Evolutionary conservation across 768 basidiomycete genomes (phyloP).

Genomic region (Porphyrellus cyaneotinctus): DNA sequence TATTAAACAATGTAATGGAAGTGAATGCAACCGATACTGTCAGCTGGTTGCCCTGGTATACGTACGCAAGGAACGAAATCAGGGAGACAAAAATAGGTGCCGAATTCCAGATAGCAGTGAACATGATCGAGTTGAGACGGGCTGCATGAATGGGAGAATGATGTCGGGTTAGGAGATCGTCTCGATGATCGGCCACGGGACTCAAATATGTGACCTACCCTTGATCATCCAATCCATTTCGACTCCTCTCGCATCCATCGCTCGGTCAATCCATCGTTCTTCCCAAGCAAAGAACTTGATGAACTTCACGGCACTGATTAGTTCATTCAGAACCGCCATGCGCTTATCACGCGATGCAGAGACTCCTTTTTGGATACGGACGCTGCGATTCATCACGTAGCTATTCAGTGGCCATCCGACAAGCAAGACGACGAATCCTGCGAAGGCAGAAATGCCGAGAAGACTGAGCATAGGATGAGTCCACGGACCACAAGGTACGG

Average conservation of each 20-base stretch:
- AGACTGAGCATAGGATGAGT: slow-evolving; percentile 52
- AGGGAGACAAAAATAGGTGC: slow-evolving; percentile 81
- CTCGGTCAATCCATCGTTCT: slow-evolving; percentile 40
- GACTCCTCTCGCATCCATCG: slow-evolving; percentile 47
- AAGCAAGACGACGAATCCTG: slow-evolving; percentile 40
- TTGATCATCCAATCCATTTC: slow-evolving; percentile 81
- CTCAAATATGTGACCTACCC: slow-evolving; percentile 35
- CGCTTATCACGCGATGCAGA: slow-evolving; percentile 38
- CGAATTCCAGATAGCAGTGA: slow-evolving; percentile 65
- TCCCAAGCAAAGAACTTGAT: slow-evolving; percentile 46
- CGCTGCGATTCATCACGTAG: slow-evolving; percentile 34
- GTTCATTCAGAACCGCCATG: slow-evolving; percentile 43
- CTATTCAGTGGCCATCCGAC: slow-evolving; percentile 41
- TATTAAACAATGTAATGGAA: slow-evolving; percentile 79
- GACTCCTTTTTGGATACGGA: slow-evolving; percentile 35
- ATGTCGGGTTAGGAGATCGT: not conserved
- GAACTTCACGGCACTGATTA: slow-evolving; percentile 38
- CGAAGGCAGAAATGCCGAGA: slow-evolving; percentile 45
- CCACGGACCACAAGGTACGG: not conserved
- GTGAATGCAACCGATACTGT: slow-evolving; percentile 84
- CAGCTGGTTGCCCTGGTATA: slow-evolving; percentile 68
- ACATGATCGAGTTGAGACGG: slow-evolving; percentile 68
- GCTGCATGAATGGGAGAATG: slow-evolving; percentile 34
- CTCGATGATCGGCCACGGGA: not conserved
- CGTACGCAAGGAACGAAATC: slow-evolving; percentile 71